Evolutionary conservation across 768 basidiomycete genomes (phyloP), one percentile per base, ranked within the genome.

Genomic region (Mycena pura): DNA sequence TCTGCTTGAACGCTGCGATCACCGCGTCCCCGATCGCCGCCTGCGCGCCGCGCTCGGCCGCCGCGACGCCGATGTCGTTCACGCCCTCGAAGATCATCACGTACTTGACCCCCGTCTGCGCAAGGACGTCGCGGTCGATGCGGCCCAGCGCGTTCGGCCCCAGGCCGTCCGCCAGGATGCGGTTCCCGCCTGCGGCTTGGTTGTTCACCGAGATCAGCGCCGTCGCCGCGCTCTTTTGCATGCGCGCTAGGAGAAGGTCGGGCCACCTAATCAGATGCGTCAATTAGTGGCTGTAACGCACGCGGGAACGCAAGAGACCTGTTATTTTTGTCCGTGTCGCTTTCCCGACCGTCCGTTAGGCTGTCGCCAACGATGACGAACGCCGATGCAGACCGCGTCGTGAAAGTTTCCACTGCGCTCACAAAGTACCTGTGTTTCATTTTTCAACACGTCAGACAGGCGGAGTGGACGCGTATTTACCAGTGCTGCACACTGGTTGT

Each of bases 161-260:
- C 3, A 82, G 74, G 3, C 80, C 80, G 65, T 83, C 82, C 0
- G 74, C 74, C 53, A 84, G 82, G 40, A 84, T 76, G 41, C 82
- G 80, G 68, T 84, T 84, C 13, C 82, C 83, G 19, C 82, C 82
- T 5, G 82, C 82, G 13, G 80, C 82, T 72, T 84, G 81, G 74
- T 84, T 83, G 25, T 76, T 71, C 43, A 82, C 72, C 3, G 80
- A 76, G 49, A 82, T 80, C 56, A 71, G 70, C 28, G 65, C 44
- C 7, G 78, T 75, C 10, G 65, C 45, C 13, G 71, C 40, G 43
- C 74, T 74, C 8, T 70, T 62, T 60, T 81, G 80, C 67, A 81
- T 75, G 19, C 76, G 76, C 1, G 73, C 75, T 29, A 81, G 73
- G 38, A 84, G 68, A 22, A 77, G 78, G 69, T 84, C 82, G 19